Evolutionary conservation across 2,329 filamentous ascomycete genomes (phyloP).

Genomic region (Gnomoniopsis sp.): DNA sequence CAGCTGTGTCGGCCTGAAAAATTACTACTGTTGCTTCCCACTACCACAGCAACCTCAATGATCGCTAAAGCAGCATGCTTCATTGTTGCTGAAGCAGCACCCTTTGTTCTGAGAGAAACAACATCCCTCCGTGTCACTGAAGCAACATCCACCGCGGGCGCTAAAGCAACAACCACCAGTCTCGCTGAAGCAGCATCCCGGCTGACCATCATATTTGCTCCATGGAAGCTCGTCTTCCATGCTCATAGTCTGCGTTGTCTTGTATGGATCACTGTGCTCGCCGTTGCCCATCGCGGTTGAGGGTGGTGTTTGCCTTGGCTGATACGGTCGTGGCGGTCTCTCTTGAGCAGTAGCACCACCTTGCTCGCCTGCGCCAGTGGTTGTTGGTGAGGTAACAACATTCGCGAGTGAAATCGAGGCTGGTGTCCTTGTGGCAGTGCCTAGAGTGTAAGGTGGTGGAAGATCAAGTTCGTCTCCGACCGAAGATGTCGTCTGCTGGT

Average conservation of each 20-base stretch:
- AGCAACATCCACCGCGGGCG: conserved; percentile 7
- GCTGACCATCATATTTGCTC: neutral
- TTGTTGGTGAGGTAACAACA: neutral
- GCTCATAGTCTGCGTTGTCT: neutral
- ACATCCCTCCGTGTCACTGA: conserved; percentile 12
- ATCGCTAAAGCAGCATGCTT: conserved; percentile 2
- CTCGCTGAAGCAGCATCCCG: conserved; percentile 4
- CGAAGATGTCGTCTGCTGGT: neutral
- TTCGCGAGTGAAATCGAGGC: neutral
- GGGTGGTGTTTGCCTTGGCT: neutral
- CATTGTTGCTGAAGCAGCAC: conserved; percentile 1
- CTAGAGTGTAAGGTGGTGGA: conserved; percentile 11
- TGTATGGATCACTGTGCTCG: neutral
- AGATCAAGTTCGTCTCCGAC: neutral
- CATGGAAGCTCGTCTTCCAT: neutral
- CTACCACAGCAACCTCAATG: neutral
- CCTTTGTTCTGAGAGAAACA: conserved; percentile 5
- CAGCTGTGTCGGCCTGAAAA: neutral
- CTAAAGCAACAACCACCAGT: conserved; percentile 15
- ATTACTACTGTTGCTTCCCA: too few relatives aligned
- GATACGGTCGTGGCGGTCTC: neutral
- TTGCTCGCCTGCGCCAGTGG: too few relatives aligned
- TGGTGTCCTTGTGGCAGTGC: neutral
- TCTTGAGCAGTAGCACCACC: too few relatives aligned
- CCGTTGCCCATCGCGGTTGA: neutral